A percentile compares a stretch with the other conserved stretches of the same genome.
phyloP scores from a whole-genome alignment of 2,329 filamentous ascomycete species.

The Alternaria triticimaculans region DNA sequence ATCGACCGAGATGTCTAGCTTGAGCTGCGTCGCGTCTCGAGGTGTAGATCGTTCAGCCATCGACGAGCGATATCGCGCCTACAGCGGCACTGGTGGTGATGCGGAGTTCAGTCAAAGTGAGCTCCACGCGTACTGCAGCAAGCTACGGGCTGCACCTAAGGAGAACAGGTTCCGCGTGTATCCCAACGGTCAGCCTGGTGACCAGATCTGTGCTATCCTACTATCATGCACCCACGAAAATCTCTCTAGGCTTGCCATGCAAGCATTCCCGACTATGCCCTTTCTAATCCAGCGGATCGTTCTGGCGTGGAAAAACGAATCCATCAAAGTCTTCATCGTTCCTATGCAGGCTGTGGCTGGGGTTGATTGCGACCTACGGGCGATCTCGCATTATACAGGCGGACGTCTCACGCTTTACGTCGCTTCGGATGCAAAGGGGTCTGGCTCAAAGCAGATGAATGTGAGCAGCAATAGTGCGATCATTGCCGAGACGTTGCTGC shows the following conservation, averaged over 20 bases:
- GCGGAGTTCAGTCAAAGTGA: conserved; percentile 59
- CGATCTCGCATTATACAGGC: conserved; percentile 43
- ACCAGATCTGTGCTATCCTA: conserved; percentile 53
- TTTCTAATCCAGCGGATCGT: conserved; percentile 40
- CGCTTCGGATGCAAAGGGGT: conserved; percentile 39
- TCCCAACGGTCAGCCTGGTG: conserved; percentile 51
- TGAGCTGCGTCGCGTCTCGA: conserved; percentile 32
- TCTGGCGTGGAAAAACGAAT: conserved; percentile 41
- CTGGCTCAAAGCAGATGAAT: conserved; percentile 31
- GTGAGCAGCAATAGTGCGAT: conserved; percentile 43
- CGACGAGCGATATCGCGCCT: conserved; percentile 51
- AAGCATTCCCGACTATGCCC: conserved; percentile 56
- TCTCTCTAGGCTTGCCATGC: conserved; percentile 42
- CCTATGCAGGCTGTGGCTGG: conserved; percentile 40
- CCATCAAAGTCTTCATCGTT: conserved; percentile 44
- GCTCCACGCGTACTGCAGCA: conserved; percentile 56
- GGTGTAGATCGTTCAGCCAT: conserved; percentile 27
- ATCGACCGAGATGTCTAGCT: conserved; percentile 28
- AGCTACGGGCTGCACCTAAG: conserved; percentile 49
- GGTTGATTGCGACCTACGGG: conserved; percentile 45
- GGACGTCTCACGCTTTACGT: conserved; percentile 41
- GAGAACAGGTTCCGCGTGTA: conserved; percentile 53
- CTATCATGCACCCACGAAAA: conserved; percentile 48
- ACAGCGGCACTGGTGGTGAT: conserved; percentile 53
- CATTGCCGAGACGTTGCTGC: conserved; percentile 46